Percentiles rank a stretch among this genome's conserved stretches.
phyloP scores from a whole-genome alignment of 495 filamentous ascomycete species.

The Apodospora peruviana region DNA sequence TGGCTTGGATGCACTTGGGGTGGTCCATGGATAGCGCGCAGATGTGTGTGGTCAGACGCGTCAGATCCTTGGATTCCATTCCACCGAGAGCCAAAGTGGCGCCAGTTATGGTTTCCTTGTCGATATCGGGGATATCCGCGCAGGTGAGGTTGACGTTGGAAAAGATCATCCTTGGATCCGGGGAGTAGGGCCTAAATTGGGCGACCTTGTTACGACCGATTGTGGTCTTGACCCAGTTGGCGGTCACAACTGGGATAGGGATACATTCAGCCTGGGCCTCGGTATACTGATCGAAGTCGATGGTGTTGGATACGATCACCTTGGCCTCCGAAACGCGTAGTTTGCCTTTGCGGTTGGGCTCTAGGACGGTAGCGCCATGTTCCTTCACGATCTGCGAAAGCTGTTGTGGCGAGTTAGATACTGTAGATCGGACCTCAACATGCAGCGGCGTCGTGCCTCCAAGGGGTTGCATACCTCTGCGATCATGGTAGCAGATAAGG shows the following conservation, averaged over 20 bases:
- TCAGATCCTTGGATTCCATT: conserved; percentile 62
- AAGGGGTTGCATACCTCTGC: conserved; percentile 33
- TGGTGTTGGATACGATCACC: conserved; percentile 77
- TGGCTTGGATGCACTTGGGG: conserved; percentile 60
- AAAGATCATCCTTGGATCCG: conserved; percentile 59
- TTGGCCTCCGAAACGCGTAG: conserved; percentile 58
- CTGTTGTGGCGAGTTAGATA: conserved; percentile 23
- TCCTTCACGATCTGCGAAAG: conserved; percentile 39
- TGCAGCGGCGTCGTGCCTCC: not conserved
- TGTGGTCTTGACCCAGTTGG: conserved; percentile 70
- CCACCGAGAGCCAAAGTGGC: conserved; percentile 88
- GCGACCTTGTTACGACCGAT: conserved; percentile 62
- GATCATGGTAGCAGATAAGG: conserved; percentile 34
- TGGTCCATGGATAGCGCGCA: conserved; percentile 74
- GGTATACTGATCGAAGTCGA: conserved; percentile 81
- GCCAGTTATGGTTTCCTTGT: conserved; percentile 88
- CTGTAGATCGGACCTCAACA: not conserved
- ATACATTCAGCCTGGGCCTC: conserved; percentile 59
- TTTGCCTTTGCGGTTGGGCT: conserved; percentile 35
- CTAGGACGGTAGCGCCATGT: conserved; percentile 50
- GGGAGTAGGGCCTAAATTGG: conserved; percentile 77
- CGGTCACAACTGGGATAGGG: conserved; percentile 79
- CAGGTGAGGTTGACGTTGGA: not conserved
- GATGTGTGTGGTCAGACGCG: conserved; percentile 76
- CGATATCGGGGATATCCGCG: conserved; percentile 63